phyloP scores from a whole-genome alignment of 108 stramenopile genomes.

The Pinguiococcus pyrenoidosus region DNA sequence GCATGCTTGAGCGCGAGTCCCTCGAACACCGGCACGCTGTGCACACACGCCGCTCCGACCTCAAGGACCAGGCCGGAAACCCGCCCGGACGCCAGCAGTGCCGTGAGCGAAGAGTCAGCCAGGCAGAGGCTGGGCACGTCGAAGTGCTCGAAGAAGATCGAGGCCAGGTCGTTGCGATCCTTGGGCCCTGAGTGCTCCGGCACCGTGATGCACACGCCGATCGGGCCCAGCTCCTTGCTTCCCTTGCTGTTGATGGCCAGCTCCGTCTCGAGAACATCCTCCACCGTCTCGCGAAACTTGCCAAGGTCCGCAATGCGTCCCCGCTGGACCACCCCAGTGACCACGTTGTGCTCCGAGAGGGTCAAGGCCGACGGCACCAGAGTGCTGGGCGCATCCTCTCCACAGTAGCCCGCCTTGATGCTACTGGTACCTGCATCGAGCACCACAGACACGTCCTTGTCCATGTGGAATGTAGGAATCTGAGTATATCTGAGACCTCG shows the following conservation, averaged over 20 bases:
- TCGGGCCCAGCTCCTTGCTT: too few species aligned
- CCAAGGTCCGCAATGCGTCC: not conserved
- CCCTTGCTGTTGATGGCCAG: too few species aligned
- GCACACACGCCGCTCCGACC: not conserved
- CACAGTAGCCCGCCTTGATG: constrained; percentile 5
- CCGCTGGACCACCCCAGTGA: not conserved
- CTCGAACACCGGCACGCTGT: constrained; percentile 7
- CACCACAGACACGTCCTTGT: too few species aligned
- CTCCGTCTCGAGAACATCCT: not conserved
- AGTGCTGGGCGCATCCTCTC: not conserved
- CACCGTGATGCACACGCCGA: not conserved
- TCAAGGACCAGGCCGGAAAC: constrained; percentile 1
- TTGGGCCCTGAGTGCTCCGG: not conserved
- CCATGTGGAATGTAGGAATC: too few species aligned
- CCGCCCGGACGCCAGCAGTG: constrained; percentile 5
- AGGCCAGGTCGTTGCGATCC: constrained; percentile 3
- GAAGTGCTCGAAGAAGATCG: constrained; percentile 2
- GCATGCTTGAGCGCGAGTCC: constrained; percentile 4
- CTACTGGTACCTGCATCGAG: not conserved
- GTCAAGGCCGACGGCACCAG: not conserved
- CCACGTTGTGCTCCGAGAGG: not conserved
- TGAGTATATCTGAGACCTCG: too few species aligned
- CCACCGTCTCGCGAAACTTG: not conserved
- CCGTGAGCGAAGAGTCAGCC: not conserved
- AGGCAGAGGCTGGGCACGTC: not conserved